A percentile compares a stretch with the other conserved stretches of the same genome.
Conservation (phyloP, 1,139 yeast species). For the Candida dubliniensis region DNA sequence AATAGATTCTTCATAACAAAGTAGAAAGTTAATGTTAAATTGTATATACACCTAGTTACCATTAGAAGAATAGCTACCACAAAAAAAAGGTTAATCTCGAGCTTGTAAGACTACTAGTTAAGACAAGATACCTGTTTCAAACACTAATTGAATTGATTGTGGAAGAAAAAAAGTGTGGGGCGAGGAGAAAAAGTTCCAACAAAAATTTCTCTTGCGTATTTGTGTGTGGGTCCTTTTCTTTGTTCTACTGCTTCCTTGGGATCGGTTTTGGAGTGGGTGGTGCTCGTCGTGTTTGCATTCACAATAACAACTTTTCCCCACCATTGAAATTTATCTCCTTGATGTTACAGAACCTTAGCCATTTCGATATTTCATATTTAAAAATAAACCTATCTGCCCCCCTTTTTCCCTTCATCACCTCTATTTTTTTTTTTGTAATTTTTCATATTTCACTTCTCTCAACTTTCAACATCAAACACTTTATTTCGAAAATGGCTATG, state of each 20-base stretch:
- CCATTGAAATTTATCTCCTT: too few relatives aligned
- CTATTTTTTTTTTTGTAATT: background rate
- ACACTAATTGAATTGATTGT: too few relatives aligned
- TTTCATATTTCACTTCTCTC: background rate
- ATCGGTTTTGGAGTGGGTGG: too few relatives aligned
- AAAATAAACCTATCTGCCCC: background rate
- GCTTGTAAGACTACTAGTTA: too few relatives aligned
- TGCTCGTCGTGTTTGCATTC: background rate
- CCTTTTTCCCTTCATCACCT: background rate
- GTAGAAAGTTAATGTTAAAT: too few relatives aligned
- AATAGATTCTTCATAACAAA: too few relatives aligned
- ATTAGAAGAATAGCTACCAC: too few relatives aligned
- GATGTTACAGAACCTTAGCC: background rate
- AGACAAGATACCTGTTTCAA: too few relatives aligned
- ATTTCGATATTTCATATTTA: background rate
- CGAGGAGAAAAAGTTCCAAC: background rate
- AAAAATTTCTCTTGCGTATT: background rate
- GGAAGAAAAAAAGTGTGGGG: background rate
- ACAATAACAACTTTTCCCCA: background rate
- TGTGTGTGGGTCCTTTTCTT: background rate
- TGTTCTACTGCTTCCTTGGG: background rate
- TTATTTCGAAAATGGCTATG: slow-evolving; percentile 10
- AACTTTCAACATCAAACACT: background rate
- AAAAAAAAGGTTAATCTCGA: too few relatives aligned
- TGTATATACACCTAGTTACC: too few relatives aligned